phyloP scores from a whole-genome alignment of 2,329 filamentous ascomycete species.

The Paramyrothecium roridum region DNA sequence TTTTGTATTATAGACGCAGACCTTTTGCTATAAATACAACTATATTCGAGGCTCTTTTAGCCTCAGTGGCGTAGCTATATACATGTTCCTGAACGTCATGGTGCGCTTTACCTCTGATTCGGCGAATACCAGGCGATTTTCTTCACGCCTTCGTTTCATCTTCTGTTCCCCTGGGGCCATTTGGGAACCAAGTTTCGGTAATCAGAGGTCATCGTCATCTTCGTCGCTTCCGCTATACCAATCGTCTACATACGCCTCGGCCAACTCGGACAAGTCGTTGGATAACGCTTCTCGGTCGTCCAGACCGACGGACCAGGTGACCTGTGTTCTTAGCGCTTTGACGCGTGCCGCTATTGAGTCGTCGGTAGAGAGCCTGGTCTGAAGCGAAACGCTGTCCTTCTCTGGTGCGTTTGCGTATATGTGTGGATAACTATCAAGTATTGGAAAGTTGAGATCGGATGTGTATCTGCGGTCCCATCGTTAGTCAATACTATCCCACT shows the following conservation, averaged over 20 bases:
- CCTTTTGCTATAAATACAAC: not conserved
- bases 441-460: constrained; percentile 62
- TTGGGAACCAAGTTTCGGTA: too few species aligned
- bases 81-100: too few species aligned
- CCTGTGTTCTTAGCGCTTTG: constrained; percentile 61
- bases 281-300: constrained; percentile 83
- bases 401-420: constrained; percentile 56
- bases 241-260: constrained; percentile 84
- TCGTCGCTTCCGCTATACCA: constrained; percentile 77
- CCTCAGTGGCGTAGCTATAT: not conserved
- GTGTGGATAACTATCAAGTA: constrained; percentile 79
- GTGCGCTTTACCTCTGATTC: too few species aligned
- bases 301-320: constrained; percentile 59
- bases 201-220: constrained; percentile 57
- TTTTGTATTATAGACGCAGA: not conserved
- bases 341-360: constrained; percentile 69
- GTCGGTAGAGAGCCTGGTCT: constrained; percentile 68
- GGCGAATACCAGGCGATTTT: too few species aligned
- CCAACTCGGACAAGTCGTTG: constrained; percentile 77
- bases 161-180: too few species aligned
- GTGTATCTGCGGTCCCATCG: constrained; percentile 33
- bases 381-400: constrained; percentile 35
- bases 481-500: constrained; percentile 2
- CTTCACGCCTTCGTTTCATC: too few species aligned
- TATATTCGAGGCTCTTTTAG: not conserved